A percentile compares a stretch with the other conserved stretches of the same genome.
phyloP scores from a whole-genome alignment of 2,329 filamentous ascomycete genomes.

The Ceratocystis cacaofunesta region DNA sequence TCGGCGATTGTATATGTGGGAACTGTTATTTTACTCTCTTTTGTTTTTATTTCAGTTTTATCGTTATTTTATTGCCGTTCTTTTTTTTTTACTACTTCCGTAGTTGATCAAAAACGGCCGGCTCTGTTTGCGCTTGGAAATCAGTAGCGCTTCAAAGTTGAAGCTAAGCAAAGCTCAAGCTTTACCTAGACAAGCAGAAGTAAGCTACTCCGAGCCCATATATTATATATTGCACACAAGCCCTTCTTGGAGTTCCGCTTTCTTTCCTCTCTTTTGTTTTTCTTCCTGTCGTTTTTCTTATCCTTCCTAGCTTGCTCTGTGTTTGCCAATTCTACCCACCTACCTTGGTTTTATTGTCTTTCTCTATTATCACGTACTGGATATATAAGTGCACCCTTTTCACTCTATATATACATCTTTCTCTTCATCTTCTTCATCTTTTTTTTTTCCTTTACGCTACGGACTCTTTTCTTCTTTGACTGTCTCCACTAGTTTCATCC shows the following conservation, averaged over 20 bases:
- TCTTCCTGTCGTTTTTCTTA: not conserved
- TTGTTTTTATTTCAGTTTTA: not conserved
- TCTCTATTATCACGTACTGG: not conserved
- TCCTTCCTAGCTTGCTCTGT: not conserved
- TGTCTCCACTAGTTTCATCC: too few species aligned
- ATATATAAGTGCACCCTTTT: not conserved
- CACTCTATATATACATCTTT: not conserved
- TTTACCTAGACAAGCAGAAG: not conserved
- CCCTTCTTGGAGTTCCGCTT: not conserved
- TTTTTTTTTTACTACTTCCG: not conserved
- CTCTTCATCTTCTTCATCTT: not conserved
- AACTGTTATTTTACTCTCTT: not conserved
- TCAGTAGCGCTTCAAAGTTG: not conserved
- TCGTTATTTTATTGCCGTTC: constrained; percentile 26
- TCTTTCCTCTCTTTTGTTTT: not conserved
- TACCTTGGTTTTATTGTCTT: not conserved
- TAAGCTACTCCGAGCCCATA: not conserved
- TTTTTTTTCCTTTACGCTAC: not conserved
- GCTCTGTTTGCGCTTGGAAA: constrained; percentile 26
- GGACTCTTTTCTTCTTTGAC: too few species aligned
- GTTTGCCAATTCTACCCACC: not conserved
- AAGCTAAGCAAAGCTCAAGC: not conserved
- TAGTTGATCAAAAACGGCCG: too few species aligned
- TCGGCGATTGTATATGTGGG: not conserved
- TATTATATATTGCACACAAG: not conserved